A percentile compares a stretch with the other conserved stretches of the same genome.
Conservation (phyloP, 1,139 yeast genomes). For the Taphrina sp. region DNA sequence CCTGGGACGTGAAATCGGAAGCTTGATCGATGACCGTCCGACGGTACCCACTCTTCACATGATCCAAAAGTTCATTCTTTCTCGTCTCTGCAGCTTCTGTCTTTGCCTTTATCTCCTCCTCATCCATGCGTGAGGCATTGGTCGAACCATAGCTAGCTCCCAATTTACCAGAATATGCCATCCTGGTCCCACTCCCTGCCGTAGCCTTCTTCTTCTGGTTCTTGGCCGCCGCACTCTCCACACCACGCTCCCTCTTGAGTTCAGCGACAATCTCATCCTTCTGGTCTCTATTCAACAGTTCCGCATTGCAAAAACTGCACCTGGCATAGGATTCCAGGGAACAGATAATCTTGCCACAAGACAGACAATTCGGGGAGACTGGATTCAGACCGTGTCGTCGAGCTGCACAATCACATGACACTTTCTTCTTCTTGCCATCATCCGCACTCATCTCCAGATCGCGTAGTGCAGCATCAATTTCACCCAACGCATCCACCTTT, state of each 20-base stretch:
- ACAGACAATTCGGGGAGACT: constrained; percentile 86
- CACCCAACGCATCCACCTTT: constrained; percentile 55
- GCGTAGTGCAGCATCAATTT: constrained; percentile 52
- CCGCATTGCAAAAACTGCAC: constrained; percentile 47
- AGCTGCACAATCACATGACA: constrained; percentile 63
- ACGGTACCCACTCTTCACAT: constrained; percentile 83
- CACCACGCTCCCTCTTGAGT: constrained; percentile 30
- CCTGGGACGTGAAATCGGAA: constrained; percentile 70
- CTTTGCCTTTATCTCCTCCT: constrained; percentile 47
- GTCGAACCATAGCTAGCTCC: constrained; percentile 33
- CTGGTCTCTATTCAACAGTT: constrained; percentile 28
- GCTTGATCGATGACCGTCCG: constrained; percentile 94
- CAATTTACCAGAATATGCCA: constrained; percentile 37
- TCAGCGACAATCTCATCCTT: constrained; percentile 31
- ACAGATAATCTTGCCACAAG: constrained; percentile 93
- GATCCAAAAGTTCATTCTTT: constrained; percentile 53
- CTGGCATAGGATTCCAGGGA: constrained; percentile 82
- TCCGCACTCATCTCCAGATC: constrained; percentile 46
- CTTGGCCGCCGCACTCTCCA: constrained; percentile 16
- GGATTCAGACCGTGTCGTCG: constrained; percentile 84
- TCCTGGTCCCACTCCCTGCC: constrained; percentile 21
- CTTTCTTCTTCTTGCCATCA: constrained; percentile 40
- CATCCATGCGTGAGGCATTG: constrained; percentile 27
- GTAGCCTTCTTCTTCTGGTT: constrained; percentile 27
- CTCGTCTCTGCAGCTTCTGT: constrained; percentile 33